Conservation (phyloP, 805 yeast genomes). For the Pichia sporocuriosa region DNA sequence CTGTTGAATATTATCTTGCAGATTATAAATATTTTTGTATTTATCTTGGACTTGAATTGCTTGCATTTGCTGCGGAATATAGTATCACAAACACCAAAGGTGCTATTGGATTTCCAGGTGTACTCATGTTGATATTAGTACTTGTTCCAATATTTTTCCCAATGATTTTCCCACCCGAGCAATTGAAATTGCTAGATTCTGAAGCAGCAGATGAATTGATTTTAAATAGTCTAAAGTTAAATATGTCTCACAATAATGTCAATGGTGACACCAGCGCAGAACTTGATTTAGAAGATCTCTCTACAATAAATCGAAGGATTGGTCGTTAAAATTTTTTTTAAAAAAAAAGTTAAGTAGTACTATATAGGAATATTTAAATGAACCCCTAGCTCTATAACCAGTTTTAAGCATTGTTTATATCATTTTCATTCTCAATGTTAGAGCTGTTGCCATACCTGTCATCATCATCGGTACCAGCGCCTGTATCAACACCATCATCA, state of each 20-base stretch:
- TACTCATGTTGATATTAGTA: conserved; percentile 61
- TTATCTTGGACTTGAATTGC: conserved; percentile 51
- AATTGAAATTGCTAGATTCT: conserved; percentile 54
- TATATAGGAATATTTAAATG: too few relatives aligned
- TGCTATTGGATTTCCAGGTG: conserved; percentile 92
- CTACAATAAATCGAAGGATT: too few relatives aligned
- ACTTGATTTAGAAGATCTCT: too few relatives aligned
- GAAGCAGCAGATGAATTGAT: conserved; percentile 32
- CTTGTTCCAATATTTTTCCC: conserved; percentile 58
- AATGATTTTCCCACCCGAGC: conserved; percentile 50
- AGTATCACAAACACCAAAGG: conserved; percentile 82
- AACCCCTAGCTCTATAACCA: too few relatives aligned
- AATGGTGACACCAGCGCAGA: not conserved
- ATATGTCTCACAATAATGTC: conserved; percentile 1
- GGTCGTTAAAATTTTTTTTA: too few relatives aligned
- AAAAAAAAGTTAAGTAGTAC: too few relatives aligned
- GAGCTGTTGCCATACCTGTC: too few relatives aligned
- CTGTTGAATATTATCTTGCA: conserved; percentile 8
- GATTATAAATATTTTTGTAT: conserved; percentile 41
- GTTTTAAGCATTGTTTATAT: too few relatives aligned
- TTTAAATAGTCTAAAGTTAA: conserved; percentile 23
- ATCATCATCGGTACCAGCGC: not conserved
- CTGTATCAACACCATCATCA: not conserved
- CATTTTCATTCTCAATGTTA: not conserved
- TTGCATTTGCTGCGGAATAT: conserved; percentile 74